Evolutionary conservation across 176 grass and related monocot genomes (phyloP), one percentile per base, ranked within the genome.

Genomic region (Cenchrus fungigraminus): DNA sequence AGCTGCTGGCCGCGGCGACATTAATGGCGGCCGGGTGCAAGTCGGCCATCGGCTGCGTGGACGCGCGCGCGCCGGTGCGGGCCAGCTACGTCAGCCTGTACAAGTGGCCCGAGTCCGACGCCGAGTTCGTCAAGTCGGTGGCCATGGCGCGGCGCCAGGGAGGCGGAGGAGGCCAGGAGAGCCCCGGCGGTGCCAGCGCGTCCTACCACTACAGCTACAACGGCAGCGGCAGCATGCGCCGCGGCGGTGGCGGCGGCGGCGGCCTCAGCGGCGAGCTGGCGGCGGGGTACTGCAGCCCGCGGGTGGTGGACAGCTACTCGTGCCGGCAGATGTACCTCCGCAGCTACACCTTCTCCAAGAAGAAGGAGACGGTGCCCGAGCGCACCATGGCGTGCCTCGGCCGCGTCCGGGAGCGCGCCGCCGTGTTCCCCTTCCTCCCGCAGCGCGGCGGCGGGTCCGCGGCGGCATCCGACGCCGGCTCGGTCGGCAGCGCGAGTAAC

Each of bases 21-120:
- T 80, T 61, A 51, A 98, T 99, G 97, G 89, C 87, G 14, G 89
- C 81, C 3, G 83, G 86, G 56, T 96, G 97, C 90, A 95, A 92
- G 87, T 50, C 91, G 65, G 82, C 88, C 0, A 50, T 73, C 34
- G 85, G 74, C 2, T 96, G 96, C 79, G 89, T 96, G 65, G 93
- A 95, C 77, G 75, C 90, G 57, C 88, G 82, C 5, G 80, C 51
- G 28, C 96, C 91, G 47, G 85, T 96, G 84, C 78, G 91, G 20
- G 97, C 97, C 13, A 96, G 83, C 66, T 99, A 92, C 50, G 82
- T 96, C 15, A 95, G 80, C 88, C 90, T 96, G 28, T 99, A 99
- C 88, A 99, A 91, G 86, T 99, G 97, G 97, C 97, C 91, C 5
- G 93, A 99, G 79, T 99, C 97, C 44, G 97, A 99, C 78, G 97